Evolutionary conservation across 495 filamentous ascomycete species (phyloP).

Genomic region (Penicillium malachiteum): DNA sequence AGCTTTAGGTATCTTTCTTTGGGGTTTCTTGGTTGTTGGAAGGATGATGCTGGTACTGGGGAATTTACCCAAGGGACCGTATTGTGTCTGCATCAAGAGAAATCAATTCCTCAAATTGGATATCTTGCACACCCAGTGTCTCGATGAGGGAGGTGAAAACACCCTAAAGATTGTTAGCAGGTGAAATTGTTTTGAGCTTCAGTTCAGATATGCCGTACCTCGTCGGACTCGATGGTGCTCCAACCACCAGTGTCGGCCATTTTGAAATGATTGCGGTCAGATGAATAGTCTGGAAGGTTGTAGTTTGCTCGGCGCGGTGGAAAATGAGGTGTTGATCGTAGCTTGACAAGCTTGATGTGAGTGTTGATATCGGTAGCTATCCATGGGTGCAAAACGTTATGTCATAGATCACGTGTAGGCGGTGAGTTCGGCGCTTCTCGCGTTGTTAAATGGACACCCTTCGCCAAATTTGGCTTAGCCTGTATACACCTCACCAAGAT

Average conservation of each 20-base stretch:
- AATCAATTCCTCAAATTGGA: constrained; percentile 97
- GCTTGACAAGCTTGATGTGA: not conserved
- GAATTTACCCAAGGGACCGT: constrained; percentile 57
- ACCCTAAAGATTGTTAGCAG: constrained; percentile 55
- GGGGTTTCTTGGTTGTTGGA: constrained; percentile 1
- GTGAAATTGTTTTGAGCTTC: not conserved
- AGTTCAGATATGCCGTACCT: constrained; percentile 52
- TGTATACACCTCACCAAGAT: too few species aligned
- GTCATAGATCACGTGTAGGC: too few species aligned
- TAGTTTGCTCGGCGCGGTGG: too few species aligned
- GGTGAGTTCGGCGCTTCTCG: too few species aligned
- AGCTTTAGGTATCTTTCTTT: constrained; percentile 1
- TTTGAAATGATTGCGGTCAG: not conserved
- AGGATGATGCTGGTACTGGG: not conserved
- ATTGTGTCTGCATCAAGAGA: constrained; percentile 82
- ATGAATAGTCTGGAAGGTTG: not conserved
- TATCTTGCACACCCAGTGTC: constrained; percentile 84
- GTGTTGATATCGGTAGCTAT: too few species aligned
- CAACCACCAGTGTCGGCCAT: constrained; percentile 58
- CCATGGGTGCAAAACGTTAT: too few species aligned
- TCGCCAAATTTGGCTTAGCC: too few species aligned
- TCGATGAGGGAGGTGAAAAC: constrained; percentile 95
- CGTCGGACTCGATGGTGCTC: constrained; percentile 90
- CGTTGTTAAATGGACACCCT: too few species aligned
- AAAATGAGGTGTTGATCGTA: not conserved